These are phyloP conservation scores for Dendrocalamus latiflorus DNA, from an alignment of 202 grass and related monocot genomes.

Conservation along the genomic window DNA sequence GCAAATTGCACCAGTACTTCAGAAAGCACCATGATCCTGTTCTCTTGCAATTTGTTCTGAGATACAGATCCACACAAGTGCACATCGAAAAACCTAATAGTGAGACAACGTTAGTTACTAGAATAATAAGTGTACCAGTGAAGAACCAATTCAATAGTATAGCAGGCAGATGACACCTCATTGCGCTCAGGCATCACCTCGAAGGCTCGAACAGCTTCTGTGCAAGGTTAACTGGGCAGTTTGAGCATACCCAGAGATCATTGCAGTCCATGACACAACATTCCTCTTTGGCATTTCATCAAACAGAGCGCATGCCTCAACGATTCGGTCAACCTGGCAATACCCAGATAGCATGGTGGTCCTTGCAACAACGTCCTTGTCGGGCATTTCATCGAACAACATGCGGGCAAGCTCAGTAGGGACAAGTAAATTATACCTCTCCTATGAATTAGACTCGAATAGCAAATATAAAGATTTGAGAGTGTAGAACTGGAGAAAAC, in stretches of 20 bases:
- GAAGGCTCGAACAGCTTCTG: no score
- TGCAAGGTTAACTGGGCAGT: no score
- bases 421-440: conserved; percentile 31
- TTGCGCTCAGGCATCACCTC: no score
- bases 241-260: no score
- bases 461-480: conserved; percentile 66
- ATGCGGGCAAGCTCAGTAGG: not conserved
- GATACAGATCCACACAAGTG: not conserved
- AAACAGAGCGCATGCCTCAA: no score
- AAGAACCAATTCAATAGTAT: not conserved
- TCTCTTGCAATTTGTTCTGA: not conserved
- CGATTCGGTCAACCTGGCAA: no score
- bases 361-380: no score
- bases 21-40: not conserved
- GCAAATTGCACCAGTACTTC: not conserved
- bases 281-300: no score
- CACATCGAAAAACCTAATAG: not conserved
- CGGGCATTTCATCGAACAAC: no score
- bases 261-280: no score
- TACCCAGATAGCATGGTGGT: no score
- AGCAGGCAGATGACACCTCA: no score
- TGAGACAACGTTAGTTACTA: not conserved
- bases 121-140: not conserved
- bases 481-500: conserved; percentile 84
- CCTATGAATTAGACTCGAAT: conserved; percentile 67